Conservation (phyloP, 176 grass and related monocot species). For the Aegilops longissima region DNA sequence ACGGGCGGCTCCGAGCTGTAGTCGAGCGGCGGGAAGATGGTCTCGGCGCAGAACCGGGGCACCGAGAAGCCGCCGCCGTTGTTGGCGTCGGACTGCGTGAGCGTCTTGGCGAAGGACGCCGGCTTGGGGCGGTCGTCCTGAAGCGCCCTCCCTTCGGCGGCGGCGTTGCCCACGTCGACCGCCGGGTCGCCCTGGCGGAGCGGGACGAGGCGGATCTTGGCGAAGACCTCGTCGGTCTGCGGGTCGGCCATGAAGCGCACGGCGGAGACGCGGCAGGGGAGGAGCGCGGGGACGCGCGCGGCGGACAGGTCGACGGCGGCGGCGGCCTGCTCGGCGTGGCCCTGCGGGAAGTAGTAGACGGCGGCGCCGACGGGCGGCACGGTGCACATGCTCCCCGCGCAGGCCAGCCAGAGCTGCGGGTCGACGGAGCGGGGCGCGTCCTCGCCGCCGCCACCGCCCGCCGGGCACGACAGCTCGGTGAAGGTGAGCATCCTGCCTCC, state of each 20-base stretch:
- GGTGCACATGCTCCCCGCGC: slow-evolving; percentile 85
- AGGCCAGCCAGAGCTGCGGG: slow-evolving; percentile 89
- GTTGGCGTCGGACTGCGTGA: slow-evolving; percentile 96
- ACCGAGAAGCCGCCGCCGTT: slow-evolving; percentile 90
- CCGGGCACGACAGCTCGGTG: slow-evolving; percentile 31
- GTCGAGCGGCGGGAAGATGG: slow-evolving; percentile 85
- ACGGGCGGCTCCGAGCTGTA: slow-evolving; percentile 61
- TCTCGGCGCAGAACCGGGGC: slow-evolving; percentile 80
- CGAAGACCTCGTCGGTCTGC: slow-evolving; percentile 70
- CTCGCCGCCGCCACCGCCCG: slow-evolving; percentile 16
- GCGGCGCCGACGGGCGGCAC: slow-evolving; percentile 73
- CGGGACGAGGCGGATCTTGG: slow-evolving; percentile 65
- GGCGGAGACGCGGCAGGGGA: slow-evolving; percentile 60
- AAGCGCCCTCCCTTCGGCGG: background rate
- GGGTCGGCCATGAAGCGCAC: slow-evolving; percentile 73
- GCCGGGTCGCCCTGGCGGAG: slow-evolving; percentile 32
- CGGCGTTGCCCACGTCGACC: slow-evolving; percentile 37
- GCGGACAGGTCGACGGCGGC: slow-evolving; percentile 40
- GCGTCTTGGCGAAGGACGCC: slow-evolving; percentile 77
- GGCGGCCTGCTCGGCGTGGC: slow-evolving; percentile 87
- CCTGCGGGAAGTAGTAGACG: slow-evolving; percentile 97
- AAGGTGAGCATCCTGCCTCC: slow-evolving; percentile 35
- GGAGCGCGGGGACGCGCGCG: slow-evolving; percentile 37
- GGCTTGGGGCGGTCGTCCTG: slow-evolving; percentile 18
- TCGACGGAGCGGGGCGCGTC: slow-evolving; percentile 26